phyloP scores from a whole-genome alignment of 2,329 filamentous ascomycete species.

The Macroventuria anomochaeta region DNA sequence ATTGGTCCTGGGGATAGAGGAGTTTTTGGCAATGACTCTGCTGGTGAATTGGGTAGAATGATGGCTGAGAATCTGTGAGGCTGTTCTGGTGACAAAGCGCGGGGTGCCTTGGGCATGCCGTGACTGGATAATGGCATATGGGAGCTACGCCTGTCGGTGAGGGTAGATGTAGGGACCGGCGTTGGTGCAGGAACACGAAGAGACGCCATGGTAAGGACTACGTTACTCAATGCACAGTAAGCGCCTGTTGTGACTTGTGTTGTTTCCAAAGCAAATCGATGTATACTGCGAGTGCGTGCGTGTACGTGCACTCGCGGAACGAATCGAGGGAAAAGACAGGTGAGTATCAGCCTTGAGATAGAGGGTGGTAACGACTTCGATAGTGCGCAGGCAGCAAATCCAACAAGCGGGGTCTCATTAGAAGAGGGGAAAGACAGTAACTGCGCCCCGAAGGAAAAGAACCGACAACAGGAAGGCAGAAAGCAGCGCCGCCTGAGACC shows the following conservation, averaged over 20 bases:
- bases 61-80: slow-evolving; percentile 40
- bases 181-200: slow-evolving; percentile 34
- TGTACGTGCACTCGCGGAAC: slow-evolving; percentile 2
- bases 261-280: slow-evolving; percentile 6
- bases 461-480: slow-evolving; percentile 32
- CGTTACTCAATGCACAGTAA: slow-evolving; percentile 15
- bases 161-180: slow-evolving; percentile 29
- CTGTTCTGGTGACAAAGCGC: slow-evolving; percentile 34
- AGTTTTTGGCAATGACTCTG: slow-evolving; percentile 26
- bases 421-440: slow-evolving; percentile 24
- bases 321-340: slow-evolving; percentile 2
- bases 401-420: slow-evolving; percentile 21
- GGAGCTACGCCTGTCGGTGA: slow-evolving; percentile 25
- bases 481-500: slow-evolving; percentile 39
- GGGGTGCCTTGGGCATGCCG: slow-evolving; percentile 43
- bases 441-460: slow-evolving; percentile 30
- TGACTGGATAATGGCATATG: slow-evolving; percentile 42
- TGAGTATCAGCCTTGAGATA: slow-evolving; percentile 9
- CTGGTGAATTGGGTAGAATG: slow-evolving; percentile 23
- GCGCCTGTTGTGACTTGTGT: slow-evolving; percentile 15
- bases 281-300: slow-evolving; percentile 1
- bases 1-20: slow-evolving; percentile 34
- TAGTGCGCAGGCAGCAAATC: slow-evolving; percentile 25
- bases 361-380: slow-evolving; percentile 10
- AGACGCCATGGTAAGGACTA: slow-evolving; percentile 25